A percentile compares a stretch with the other conserved stretches of the same genome.
phyloP scores from a whole-genome alignment of 208 protist genomes.

The Acanthamoeba healyi region DNA sequence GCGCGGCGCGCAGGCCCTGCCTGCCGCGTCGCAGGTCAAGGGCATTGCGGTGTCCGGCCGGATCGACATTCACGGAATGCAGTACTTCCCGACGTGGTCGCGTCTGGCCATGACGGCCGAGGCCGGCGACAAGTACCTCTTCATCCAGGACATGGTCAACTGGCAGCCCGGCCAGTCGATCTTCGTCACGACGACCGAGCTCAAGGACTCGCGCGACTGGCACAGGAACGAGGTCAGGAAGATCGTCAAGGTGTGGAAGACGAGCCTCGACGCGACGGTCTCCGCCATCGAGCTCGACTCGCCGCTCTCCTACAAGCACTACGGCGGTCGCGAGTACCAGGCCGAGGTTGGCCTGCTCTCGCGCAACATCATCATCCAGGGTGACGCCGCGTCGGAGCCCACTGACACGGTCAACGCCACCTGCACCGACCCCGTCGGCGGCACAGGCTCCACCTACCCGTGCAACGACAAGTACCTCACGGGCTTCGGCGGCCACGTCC shows the following conservation, averaged over 20 bases:
- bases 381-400: constrained; percentile 15
- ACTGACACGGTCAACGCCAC: neutral
- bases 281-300: too few species aligned
- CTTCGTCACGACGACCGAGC: constrained; percentile 81
- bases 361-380: constrained; percentile 81
- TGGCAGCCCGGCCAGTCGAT: constrained; percentile 86
- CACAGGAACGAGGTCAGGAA: too few species aligned
- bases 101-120: constrained; percentile 67
- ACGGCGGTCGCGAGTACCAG: constrained; percentile 86
- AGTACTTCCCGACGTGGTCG: constrained; percentile 84
- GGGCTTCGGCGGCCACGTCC: constrained; percentile 84
- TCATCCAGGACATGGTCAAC: constrained; percentile 83
- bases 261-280: too few species aligned
- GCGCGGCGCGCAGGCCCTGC: neutral
- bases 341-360: constrained; percentile 85
- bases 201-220: constrained; percentile 76
- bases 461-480: constrained; percentile 9
- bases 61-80: neutral
- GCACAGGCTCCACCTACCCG: neutral
- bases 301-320: constrained; percentile 77
- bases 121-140: constrained; percentile 73
- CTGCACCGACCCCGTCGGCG: constrained; percentile 42
- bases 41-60: constrained; percentile 65
- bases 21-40: constrained; percentile 15
- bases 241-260: too few species aligned